These are phyloP conservation scores for Fraxinus greggii DNA, from an alignment of 305 asterid species.

Conservation along the genomic window DNA sequence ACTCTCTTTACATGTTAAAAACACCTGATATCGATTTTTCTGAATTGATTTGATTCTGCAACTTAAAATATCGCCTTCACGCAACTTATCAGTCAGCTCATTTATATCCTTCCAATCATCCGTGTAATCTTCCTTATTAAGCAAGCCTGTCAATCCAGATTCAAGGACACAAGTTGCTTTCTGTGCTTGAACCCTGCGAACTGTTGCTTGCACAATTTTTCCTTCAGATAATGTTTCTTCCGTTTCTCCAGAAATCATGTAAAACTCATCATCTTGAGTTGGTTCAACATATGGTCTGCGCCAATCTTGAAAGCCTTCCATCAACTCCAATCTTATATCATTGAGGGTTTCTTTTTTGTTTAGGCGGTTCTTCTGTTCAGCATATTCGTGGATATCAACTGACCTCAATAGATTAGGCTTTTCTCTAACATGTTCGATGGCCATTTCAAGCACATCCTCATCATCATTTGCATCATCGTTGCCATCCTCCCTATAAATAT, in stretches of 20 bases:
- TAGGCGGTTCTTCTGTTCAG: constrained; percentile 54
- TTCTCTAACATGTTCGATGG: constrained; percentile 92
- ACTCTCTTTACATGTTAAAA: constrained; percentile 76
- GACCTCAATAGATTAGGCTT: constrained; percentile 77
- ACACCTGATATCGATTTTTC: constrained; percentile 86
- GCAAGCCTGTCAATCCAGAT: constrained; percentile 84
- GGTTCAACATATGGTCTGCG: constrained; percentile 68
- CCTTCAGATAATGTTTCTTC: constrained; percentile 90
- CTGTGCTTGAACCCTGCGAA: constrained; percentile 80
- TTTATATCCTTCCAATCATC: constrained; percentile 86
- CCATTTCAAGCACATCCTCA: constrained; percentile 89
- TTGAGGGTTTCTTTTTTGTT: constrained; percentile 81
- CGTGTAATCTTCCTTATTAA: constrained; percentile 73
- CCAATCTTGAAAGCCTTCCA: constrained; percentile 94
- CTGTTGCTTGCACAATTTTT: constrained; percentile 83
- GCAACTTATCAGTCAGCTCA: constrained; percentile 76
- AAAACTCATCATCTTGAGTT: constrained; percentile 86
- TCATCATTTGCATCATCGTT: constrained; percentile 79
- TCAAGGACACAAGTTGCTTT: constrained; percentile 75
- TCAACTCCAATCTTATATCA: constrained; percentile 81
- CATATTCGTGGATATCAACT: constrained; percentile 69
- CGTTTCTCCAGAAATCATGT: constrained; percentile 85
- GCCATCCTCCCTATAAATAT: constrained; percentile 71
- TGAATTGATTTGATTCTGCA: constrained; percentile 81
- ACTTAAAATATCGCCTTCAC: constrained; percentile 73